phyloP scores from a whole-genome alignment of 106 monocot species.

The Ottelia alismoides region DNA sequence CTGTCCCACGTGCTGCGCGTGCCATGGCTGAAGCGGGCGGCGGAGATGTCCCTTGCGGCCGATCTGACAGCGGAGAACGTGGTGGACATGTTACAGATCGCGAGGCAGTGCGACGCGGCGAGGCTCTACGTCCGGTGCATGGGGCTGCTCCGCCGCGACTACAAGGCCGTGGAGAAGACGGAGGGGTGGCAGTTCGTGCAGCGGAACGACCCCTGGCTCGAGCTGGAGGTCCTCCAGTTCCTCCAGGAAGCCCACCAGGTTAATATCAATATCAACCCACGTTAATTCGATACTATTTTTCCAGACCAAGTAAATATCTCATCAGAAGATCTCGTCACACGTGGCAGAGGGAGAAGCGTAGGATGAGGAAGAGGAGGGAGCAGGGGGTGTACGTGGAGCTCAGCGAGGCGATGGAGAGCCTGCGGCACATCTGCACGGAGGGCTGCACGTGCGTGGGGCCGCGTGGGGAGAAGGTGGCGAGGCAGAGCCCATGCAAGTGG shows the following conservation, averaged over 20 bases:
- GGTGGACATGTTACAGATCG: slow-evolving; percentile 15
- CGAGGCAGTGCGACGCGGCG: slow-evolving; percentile 48
- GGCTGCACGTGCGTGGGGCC: slow-evolving; percentile 57
- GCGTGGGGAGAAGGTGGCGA: slow-evolving; percentile 8
- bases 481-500: slow-evolving; percentile 19
- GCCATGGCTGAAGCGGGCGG: slow-evolving; percentile 6
- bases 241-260: slow-evolving; percentile 49
- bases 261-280: too few species aligned
- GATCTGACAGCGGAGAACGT: slow-evolving; percentile 15
- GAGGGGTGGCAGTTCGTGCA: slow-evolving; percentile 54
- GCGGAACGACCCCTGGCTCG: slow-evolving; percentile 47
- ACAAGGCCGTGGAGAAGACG: slow-evolving; percentile 35
- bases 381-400: slow-evolving; percentile 41
- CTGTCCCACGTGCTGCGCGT: slow-evolving; percentile 2
- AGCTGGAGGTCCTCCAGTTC: slow-evolving; percentile 52
- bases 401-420: slow-evolving; percentile 67
- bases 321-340: too few species aligned
- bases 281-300: too few species aligned
- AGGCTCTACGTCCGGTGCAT: slow-evolving; percentile 44
- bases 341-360: slow-evolving; percentile 38
- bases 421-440: slow-evolving; percentile 52
- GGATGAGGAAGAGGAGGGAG: slow-evolving; percentile 25
- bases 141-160: slow-evolving; percentile 34
- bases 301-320: too few species aligned
- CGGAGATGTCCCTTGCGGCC: not conserved